Evolutionary conservation across 1,284 basidiomycete genomes (phyloP), one percentile per base, ranked within the genome.

Genomic region (Ganoderma resinaceum): DNA sequence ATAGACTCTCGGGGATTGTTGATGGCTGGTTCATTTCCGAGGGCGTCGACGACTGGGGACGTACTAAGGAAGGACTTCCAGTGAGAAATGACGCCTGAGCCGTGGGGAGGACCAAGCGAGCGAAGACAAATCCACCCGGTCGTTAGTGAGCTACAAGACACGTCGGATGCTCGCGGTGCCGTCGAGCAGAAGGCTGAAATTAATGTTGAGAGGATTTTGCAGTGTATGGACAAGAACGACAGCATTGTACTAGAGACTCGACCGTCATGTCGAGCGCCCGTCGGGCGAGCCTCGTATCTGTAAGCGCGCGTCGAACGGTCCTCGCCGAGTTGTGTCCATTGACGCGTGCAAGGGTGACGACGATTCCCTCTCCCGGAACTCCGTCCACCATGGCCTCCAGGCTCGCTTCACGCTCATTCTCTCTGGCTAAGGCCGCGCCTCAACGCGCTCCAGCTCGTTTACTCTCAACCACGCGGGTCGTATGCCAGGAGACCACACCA

Each of bases 401-500:
- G 35, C 72, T 80, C 49, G 70, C 82, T 38, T 63, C 71, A 62
- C 84, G 84, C 75, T 79, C 76, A 69, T 72, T 81, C 72, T 74
- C 84, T 12, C 82, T 82, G 8, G 82, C 85, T 29, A 72, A 76
- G 62, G 65, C 65, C 49, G 66, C 69, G 16, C 53, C 68, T 6
- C 38, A 65, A n/a, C 69, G 59, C 18, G 58, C 58, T 20, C 66
- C 63, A 37, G 58, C 67, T 49, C 81, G 82, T 66, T 70, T 76
- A 42, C 73, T 86, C 52, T 82, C 81, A 3, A 81, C 80, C 31
- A 80, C 81, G 18, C 75, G 76, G 59, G 76, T 83, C 42, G 71
- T 83, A 59, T 84, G 84, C 64, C 85, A 88, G 70, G 89, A 81
- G 37, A 70, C 81, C 0, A 71, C 83, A 37, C 81, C 87, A 37